Conservation (phyloP, 2,329 filamentous ascomycete species). For the Coniochaeta pulveracea region DNA sequence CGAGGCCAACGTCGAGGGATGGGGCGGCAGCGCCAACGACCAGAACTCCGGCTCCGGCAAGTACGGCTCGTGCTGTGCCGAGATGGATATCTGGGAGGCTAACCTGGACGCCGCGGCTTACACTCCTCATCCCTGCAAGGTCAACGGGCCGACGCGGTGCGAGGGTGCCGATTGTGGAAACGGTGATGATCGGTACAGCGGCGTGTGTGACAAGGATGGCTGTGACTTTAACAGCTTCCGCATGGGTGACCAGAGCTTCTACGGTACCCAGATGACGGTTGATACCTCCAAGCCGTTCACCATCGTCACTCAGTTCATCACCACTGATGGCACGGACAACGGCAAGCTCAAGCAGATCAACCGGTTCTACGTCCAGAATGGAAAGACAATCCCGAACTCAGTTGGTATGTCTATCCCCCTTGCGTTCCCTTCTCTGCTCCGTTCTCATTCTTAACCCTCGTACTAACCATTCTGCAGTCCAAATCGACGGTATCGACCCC, state of each 20-base stretch:
- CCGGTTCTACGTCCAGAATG: slow-evolving; percentile 46
- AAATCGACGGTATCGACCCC: slow-evolving; percentile 16
- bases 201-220: slow-evolving; percentile 48
- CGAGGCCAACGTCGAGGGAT: slow-evolving; percentile 36
- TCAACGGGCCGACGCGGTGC: slow-evolving; percentile 31
- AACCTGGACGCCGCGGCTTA: slow-evolving; percentile 45
- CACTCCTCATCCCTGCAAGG: slow-evolving; percentile 46
- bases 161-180: slow-evolving; percentile 30
- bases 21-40: slow-evolving; percentile 36
- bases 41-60: slow-evolving; percentile 36
- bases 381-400: slow-evolving; percentile 36
- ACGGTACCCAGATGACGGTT: slow-evolving; percentile 38
- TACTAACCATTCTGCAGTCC: slow-evolving; percentile 16
- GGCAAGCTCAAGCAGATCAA: slow-evolving; percentile 41
- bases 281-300: slow-evolving; percentile 42
- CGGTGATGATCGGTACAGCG: slow-evolving; percentile 32
- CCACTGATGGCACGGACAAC: slow-evolving; percentile 22
- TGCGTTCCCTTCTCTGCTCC: no score
- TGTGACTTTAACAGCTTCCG: slow-evolving; percentile 53
- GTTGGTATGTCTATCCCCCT: slow-evolving; percentile 6
- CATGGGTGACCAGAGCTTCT: slow-evolving; percentile 44
- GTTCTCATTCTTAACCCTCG: neutral
- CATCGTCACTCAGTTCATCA: slow-evolving; percentile 45
- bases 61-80: slow-evolving; percentile 43
- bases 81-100: slow-evolving; percentile 55